phyloP scores from a whole-genome alignment of 345 rosid genomes.

The Kandelia obovata region DNA sequence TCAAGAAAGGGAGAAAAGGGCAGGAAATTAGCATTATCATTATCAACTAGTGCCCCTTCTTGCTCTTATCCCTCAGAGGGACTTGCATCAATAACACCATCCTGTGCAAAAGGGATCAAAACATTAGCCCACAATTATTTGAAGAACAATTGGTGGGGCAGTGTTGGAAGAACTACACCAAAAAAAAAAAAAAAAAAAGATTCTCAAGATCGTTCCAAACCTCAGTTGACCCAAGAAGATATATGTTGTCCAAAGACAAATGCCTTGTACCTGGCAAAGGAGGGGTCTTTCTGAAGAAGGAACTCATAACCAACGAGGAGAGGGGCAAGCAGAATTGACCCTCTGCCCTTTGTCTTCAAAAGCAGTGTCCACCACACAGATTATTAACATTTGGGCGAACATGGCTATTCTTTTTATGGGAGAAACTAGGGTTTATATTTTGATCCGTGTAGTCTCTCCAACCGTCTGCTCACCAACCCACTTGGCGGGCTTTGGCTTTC shows the following conservation, averaged over 20 bases:
- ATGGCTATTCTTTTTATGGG: neutral
- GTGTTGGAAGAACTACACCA: neutral
- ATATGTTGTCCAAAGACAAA: slow-evolving; percentile 56
- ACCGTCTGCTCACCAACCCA: no score
- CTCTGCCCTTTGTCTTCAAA: slow-evolving; percentile 55
- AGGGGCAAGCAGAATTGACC: slow-evolving; percentile 17
- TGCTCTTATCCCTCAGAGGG: slow-evolving; percentile 22
- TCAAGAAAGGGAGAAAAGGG: neutral
- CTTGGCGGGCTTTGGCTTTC: no score
- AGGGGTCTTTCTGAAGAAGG: slow-evolving; percentile 29
- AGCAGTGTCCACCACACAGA: slow-evolving; percentile 39
- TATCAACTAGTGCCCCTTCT: slow-evolving; percentile 24
- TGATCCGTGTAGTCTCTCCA: no score
- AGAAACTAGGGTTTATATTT: no score
- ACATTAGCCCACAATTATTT: neutral
- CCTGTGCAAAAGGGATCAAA: slow-evolving; percentile 21
- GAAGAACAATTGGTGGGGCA: neutral
- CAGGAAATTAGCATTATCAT: slow-evolving; percentile 45
- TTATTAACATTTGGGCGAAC: neutral
- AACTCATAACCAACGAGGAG: slow-evolving; percentile 67
- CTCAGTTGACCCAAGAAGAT: slow-evolving; percentile 37
- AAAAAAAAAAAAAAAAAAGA: neutral
- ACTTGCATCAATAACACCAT: slow-evolving; percentile 23
- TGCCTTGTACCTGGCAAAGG: slow-evolving; percentile 41
- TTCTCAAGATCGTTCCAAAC: slow-evolving; percentile 21